Evolutionary conservation across 2,329 filamentous ascomycete genomes (phyloP).

Genomic region (Fusarium sp.): DNA sequence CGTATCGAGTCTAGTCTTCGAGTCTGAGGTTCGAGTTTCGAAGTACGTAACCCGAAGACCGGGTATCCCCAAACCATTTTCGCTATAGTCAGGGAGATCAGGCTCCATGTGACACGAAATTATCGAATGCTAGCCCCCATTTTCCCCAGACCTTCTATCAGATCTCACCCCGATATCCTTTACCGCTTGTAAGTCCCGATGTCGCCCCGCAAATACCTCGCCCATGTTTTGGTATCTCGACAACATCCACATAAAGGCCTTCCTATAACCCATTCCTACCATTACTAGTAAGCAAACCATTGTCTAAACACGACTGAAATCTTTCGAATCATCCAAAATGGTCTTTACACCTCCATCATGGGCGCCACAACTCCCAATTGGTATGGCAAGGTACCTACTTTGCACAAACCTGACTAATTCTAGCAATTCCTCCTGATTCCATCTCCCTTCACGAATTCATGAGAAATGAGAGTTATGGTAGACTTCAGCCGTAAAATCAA

Average conservation of each 20-base stretch:
- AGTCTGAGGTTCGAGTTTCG: no score
- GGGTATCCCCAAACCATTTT: rapidly evolving
- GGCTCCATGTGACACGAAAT: background rate
- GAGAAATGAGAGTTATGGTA: no score
- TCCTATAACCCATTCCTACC: background rate
- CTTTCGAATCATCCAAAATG: background rate
- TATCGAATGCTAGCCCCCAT: background rate
- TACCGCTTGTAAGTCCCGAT: no score
- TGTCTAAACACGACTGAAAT: rapidly evolving
- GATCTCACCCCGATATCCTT: background rate
- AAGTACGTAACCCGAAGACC: no score
- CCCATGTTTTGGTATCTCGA: background rate
- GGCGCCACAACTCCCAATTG: background rate
- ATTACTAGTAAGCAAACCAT: background rate
- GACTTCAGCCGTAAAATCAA: no score
- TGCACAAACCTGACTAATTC: no score
- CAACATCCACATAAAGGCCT: background rate
- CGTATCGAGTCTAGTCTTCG: background rate
- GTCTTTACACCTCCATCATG: background rate
- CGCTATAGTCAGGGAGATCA: background rate
- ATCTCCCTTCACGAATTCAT: no score
- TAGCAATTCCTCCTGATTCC: no score
- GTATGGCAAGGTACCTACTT: background rate
- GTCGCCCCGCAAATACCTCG: background rate
- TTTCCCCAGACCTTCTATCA: background rate